Percentiles rank a stretch among this genome's conserved stretches.
Conservation (phyloP, 352 stramenopile species). For the Globisporangium nodosum region DNA sequence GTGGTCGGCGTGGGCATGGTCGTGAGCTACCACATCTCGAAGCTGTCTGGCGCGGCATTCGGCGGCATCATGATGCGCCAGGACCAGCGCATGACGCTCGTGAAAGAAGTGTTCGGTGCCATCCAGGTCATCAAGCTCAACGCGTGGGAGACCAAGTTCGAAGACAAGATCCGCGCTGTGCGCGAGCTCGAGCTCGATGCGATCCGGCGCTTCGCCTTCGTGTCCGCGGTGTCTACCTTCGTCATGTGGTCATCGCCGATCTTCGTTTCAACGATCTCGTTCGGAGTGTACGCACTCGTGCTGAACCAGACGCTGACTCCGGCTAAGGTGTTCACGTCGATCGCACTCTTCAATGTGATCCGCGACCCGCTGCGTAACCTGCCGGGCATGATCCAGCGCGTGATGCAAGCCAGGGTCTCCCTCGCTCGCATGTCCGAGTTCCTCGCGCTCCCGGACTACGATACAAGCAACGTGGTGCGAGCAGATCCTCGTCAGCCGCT, state of each 20-base stretch:
- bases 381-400: conserved; percentile 14
- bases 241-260: conserved; percentile 13
- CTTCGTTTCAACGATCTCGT: conserved; percentile 23
- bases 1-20: conserved; percentile 35
- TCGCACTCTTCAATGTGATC: conserved; percentile 36
- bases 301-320: conserved; percentile 24
- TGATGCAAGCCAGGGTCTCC: conserved; percentile 10
- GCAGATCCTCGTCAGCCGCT: background rate
- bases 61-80: conserved; percentile 75
- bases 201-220: conserved; percentile 38
- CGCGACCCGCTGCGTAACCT: conserved; percentile 21
- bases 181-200: conserved; percentile 54
- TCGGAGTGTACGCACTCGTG: conserved; percentile 28
- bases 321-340: conserved; percentile 43
- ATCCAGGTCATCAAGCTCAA: conserved; percentile 97
- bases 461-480: conserved; percentile 12
- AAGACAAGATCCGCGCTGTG: conserved; percentile 43
- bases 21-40: conserved; percentile 34
- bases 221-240: no score
- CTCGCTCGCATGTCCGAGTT: conserved; percentile 26
- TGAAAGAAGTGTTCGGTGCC: conserved; percentile 86
- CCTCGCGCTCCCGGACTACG: conserved; percentile 17
- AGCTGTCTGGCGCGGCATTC: conserved; percentile 27
- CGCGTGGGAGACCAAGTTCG: conserved; percentile 77
- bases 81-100: conserved; percentile 86